phyloP scores from a whole-genome alignment of 1,284 basidiomycete species.

The Sphagnurus paluster region DNA sequence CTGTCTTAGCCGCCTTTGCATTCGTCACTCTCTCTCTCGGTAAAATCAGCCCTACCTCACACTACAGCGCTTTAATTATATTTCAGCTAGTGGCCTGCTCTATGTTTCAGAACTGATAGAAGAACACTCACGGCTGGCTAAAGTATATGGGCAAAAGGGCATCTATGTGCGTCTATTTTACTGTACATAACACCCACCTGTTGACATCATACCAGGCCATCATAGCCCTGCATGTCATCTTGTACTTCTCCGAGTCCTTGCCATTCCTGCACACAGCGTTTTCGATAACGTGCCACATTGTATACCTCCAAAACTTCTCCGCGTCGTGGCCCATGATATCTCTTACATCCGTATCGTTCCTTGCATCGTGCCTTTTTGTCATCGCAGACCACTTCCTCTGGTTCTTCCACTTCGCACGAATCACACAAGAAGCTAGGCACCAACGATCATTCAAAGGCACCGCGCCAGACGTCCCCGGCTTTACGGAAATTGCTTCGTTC shows the following conservation, averaged over 20 bases:
- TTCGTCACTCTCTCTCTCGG: slow-evolving; percentile 83
- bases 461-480: slow-evolving; percentile 51
- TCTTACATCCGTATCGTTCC: slow-evolving; percentile 78
- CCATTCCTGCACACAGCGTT: slow-evolving; percentile 75
- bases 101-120: slow-evolving; percentile 95
- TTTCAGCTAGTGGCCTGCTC: slow-evolving; percentile 83
- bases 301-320: slow-evolving; percentile 93
- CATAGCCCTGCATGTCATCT: slow-evolving; percentile 73
- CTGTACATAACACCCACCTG: neutral
- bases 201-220: slow-evolving; percentile 54
- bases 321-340: slow-evolving; percentile 88
- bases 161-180: slow-evolving; percentile 71
- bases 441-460: slow-evolving; percentile 44
- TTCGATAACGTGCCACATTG: slow-evolving; percentile 79
- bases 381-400: slow-evolving; percentile 89
- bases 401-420: slow-evolving; percentile 88
- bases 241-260: slow-evolving; percentile 79
- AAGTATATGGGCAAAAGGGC: slow-evolving; percentile 75
- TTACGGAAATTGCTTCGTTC: slow-evolving; percentile 90
- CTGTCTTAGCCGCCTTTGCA: slow-evolving; percentile 66
- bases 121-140: slow-evolving; percentile 83
- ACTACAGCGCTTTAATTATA: slow-evolving; percentile 7
- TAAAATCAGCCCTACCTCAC: slow-evolving; percentile 29
- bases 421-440: slow-evolving; percentile 56
- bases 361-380: slow-evolving; percentile 82